Evolutionary conservation across 176 grass and related monocot species (phyloP).

Genomic region (Carex myosuroides): DNA sequence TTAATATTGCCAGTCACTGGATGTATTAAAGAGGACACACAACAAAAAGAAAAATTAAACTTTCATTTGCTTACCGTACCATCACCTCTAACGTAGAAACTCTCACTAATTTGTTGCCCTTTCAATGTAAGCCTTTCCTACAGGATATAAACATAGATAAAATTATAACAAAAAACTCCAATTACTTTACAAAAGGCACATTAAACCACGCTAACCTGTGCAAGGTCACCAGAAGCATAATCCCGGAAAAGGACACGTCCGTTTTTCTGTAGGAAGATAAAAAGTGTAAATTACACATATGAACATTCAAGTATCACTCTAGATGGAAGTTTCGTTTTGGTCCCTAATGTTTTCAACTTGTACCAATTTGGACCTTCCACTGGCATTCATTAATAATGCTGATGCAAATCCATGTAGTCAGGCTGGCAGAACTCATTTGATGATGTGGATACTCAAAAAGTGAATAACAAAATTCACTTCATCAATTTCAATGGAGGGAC

Average conservation of each 20-base stretch:
- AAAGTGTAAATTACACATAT: neutral
- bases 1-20: conserved; percentile 3
- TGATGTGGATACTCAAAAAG: neutral
- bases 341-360: neutral
- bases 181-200: neutral
- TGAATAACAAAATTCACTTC: no score
- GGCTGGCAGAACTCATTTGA: neutral
- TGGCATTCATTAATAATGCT: neutral
- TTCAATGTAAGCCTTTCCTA: conserved; percentile 91
- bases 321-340: neutral
- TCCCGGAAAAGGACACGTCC: conserved; percentile 79
- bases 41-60: conserved; percentile 14
- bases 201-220: conserved; percentile 48
- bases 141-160: conserved; percentile 27
- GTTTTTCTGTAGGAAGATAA: conserved; percentile 47
- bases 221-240: conserved; percentile 83
- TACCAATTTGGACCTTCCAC: neutral
- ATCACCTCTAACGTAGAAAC: conserved; percentile 97
- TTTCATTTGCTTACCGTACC: conserved; percentile 56
- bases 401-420: neutral
- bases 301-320: neutral
- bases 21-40: conserved; percentile 1
- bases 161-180: neutral
- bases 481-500: neutral
- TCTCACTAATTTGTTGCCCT: conserved; percentile 87